These are phyloP conservation scores for Gossypioides kirkii DNA, from an alignment of 345 rosid genomes.

Conservation along the genomic window DNA sequence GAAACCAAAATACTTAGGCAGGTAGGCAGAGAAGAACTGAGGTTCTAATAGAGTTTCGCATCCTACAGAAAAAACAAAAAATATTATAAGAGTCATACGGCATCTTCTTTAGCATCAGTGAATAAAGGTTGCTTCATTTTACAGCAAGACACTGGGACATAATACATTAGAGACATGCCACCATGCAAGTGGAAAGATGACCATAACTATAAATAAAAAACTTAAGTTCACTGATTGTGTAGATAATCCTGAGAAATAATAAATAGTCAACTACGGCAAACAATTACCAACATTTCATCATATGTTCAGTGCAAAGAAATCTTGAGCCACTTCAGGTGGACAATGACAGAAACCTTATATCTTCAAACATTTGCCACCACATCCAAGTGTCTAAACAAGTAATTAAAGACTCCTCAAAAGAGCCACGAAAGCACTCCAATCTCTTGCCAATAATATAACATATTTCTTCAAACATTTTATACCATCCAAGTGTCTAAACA, in stretches of 20 bases:
- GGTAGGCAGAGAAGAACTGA: constrained; percentile 5
- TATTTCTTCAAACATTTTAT: background rate
- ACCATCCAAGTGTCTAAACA: background rate
- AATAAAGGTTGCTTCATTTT: background rate
- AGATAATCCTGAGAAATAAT: background rate
- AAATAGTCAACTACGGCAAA: background rate
- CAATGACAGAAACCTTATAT: background rate
- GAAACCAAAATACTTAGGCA: constrained; percentile 23
- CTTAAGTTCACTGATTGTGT: background rate
- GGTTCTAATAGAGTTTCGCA: constrained; percentile 6
- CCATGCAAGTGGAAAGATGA: background rate
- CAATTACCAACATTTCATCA: background rate
- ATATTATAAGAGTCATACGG: background rate
- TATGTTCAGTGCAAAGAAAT: background rate
- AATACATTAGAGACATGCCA: background rate
- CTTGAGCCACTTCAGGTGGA: background rate
- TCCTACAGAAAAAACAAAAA: background rate
- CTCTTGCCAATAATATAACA: background rate
- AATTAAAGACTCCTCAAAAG: background rate
- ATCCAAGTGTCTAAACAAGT: background rate
- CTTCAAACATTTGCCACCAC: too few species aligned
- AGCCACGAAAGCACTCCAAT: background rate
- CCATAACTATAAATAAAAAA: background rate
- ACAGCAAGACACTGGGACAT: background rate
- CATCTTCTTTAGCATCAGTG: background rate